Conservation (phyloP, 129 eudicot genomes). For the Cynara cardunculus region DNA sequence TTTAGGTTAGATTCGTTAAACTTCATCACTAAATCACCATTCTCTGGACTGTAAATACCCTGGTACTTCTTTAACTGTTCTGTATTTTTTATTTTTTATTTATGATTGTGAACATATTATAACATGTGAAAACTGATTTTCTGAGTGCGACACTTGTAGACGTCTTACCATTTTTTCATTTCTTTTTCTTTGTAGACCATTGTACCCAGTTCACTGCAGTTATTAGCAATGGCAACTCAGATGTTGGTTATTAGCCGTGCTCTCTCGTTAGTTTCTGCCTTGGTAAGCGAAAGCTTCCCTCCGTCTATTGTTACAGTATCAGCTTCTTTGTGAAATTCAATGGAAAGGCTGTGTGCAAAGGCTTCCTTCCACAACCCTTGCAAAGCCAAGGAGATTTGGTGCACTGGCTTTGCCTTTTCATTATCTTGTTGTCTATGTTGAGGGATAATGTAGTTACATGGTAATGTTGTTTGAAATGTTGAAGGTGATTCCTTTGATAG, state of each 20-base stretch:
- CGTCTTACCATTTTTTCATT: background rate
- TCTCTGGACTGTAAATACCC: background rate
- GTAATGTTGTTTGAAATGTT: constrained; percentile 16
- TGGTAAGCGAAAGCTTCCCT: constrained; percentile 52
- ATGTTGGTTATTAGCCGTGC: constrained; percentile 80
- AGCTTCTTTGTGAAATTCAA: background rate
- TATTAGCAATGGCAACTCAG: constrained; percentile 84
- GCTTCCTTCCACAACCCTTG: background rate
- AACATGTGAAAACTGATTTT: background rate
- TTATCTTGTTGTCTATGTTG: background rate
- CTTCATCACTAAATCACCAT: no score
- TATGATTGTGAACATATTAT: background rate
- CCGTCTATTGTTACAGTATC: constrained; percentile 6
- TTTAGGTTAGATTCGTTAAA: no score
- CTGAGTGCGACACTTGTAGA: background rate
- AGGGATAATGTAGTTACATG: background rate
- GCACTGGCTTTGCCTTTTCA: background rate
- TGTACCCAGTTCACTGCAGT: constrained; percentile 74
- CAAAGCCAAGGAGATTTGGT: constrained; percentile 8
- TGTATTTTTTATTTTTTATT: background rate
- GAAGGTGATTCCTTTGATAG: constrained; percentile 80
- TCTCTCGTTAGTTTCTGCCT: constrained; percentile 63
- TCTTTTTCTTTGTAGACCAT: constrained; percentile 48
- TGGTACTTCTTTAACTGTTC: background rate
- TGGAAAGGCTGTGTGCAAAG: background rate